Base-by-base conservation (phyloP, 371 early-diverging fungal genomes). In the Mucor plumbeus region DNA sequence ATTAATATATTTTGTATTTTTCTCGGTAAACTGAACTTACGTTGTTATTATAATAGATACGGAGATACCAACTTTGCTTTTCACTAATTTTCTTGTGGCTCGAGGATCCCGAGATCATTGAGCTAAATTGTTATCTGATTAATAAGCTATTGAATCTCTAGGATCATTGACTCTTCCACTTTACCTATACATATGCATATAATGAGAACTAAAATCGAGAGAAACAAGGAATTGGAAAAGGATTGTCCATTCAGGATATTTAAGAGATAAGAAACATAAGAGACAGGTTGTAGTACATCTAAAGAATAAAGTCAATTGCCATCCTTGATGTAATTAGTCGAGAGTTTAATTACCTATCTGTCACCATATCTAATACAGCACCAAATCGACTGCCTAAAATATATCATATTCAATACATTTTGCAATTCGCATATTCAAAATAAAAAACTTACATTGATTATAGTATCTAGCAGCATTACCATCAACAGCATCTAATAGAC, bases 341-440 rank as follows among this genome's bases (percentile, higher is more conserved):
- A 26, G 15, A 61, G 31, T 34, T 39, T 26, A 9, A 21, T 61
- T 84, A 93, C 85, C 94, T 88, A 81, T 97, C 98, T 33, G 97
- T 97, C 57, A 98, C 97, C 98, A 98, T 98, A 75, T 98, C 99
- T 61, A 98, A 82, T 34, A 97, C 97, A 34, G 95, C 95, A 39
- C 99, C 99, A 77, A 97, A 97, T 71, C 91, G 90, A 76, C 93
- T 93, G 71, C 92, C 94, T 95, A 77, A 65, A 17, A 38, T 48
- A 6, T 19, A 26, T 9, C 21, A 13, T 54, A 34, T 33, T 54
- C 54, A 54, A 33, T 34, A 34, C 6, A 17, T 9, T 38, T 50
- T 17, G 26, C 63, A 14, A 56, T 17, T 44, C 7, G 10, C 21
- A 13, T 26, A 9, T 21, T 48, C 10, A 9, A 8, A 43, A 6